Evolutionary conservation across 176 grass and related monocot genomes (phyloP), one percentile per base, ranked within the genome.

Genomic region (Thalia dealbata): DNA sequence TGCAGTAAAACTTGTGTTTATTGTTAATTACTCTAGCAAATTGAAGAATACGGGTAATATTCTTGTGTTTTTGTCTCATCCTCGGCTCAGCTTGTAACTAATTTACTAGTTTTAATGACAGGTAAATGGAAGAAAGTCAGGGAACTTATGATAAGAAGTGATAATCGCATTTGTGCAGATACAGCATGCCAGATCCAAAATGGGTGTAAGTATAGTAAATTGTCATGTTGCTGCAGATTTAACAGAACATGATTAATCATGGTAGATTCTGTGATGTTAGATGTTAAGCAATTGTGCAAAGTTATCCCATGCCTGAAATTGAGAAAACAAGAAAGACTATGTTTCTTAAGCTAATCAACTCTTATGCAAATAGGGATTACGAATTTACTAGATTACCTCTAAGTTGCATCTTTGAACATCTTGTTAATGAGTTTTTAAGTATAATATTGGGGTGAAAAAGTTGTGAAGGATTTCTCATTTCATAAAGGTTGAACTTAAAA

Each of bases 91-190:
- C 26, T 30, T 9, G 43, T 43, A 11, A 32, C 14, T 68, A 32
- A 15, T 43, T 22, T 68, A 8, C 52, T 15, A 38, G 3, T 79
- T 80, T 70, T 50, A 30, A n/a, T 41, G 58, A 81, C 76, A 96
- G 91, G 65, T 76, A 86, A 76, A 42, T 86, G 73, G 72, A 84
- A 46, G 61, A 96, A 86, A 73, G 63, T 96, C 14, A 84, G 78
- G 56, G 81, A 88, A 44, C 70, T 96, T 32, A 58, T 86, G 50
- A 76, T 80, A 44, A 91, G 72, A 78, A 88, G 83, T 4, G 91
- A 88, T 48, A 91, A 91, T 56, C 85, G 81, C 52, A 73, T 91
- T 48, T 96, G 91, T 75, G 91, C 88, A 6, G 91, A 96, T 96
- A 83, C 48, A 45, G 81, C 3, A 78, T 78, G 29, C 79, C 85